Percentiles rank a stretch among this genome's conserved stretches.
phyloP scores from a whole-genome alignment of 2,329 filamentous ascomycete species.

The Cytospora leucostoma region DNA sequence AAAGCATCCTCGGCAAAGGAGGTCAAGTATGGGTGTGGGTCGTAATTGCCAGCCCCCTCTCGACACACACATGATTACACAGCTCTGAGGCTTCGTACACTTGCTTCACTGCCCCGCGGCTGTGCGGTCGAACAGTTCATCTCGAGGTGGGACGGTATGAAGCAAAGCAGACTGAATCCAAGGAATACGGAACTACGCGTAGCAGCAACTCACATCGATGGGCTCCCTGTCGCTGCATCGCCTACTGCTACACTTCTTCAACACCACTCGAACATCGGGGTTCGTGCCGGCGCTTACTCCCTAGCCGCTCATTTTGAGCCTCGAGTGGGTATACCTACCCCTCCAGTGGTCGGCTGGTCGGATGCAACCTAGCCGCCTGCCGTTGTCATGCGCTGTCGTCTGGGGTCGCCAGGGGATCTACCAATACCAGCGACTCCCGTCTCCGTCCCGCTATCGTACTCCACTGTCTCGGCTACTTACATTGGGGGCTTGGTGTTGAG shows the following conservation, averaged over 20 bases:
- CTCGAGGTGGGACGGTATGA: neutral
- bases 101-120: slow-evolving; percentile 18
- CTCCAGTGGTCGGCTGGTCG: neutral
- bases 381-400: neutral
- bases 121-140: neutral
- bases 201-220: neutral
- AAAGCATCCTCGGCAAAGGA: neutral
- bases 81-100: slow-evolving; percentile 10
- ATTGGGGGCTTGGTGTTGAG: neutral
- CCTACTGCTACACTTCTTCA: neutral
- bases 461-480: neutral
- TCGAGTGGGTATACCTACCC: too few species aligned
- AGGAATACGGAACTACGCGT: neutral
- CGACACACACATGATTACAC: neutral
- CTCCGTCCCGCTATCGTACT: neutral
- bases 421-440: neutral
- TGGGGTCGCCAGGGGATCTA: neutral
- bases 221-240: neutral
- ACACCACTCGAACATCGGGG: neutral
- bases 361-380: neutral
- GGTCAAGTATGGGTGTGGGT: neutral
- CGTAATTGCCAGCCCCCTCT: neutral
- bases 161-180: too few species aligned
- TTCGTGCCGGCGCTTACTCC: neutral
- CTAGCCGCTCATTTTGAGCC: neutral